Base-by-base conservation (phyloP, 2,329 filamentous ascomycete genomes). In the Penicillium brevicompactum region DNA sequence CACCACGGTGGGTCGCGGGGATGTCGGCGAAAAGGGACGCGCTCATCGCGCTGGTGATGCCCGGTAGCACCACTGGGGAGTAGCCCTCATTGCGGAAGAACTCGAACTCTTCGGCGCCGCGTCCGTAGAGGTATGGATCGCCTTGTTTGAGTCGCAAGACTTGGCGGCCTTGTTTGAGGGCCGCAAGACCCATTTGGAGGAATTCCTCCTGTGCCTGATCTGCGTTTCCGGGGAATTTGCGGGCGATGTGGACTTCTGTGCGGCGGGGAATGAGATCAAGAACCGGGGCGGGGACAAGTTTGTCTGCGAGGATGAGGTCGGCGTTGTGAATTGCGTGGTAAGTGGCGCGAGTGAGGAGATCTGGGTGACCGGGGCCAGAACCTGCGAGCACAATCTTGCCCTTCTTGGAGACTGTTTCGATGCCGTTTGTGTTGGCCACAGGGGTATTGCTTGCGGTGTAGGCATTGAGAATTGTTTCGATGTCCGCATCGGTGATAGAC, bases 211-310 rank as follows among this genome's bases (percentile, higher is more conserved):
- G 94, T 0, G 94, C 94, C 43, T 86, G 86, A 65, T 99, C 94
- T 40, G 94, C 94, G 74, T 99, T 97, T 21, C 94, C 94, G 1
- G 94, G 94, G 75, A 99, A 99, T 73, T 99, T 99, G 68, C 92
- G 89, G 4, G 94, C 93, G 65, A 99, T 99, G 66, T 91, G 87
- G 11, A 97, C 88, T 9, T 89, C 87, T 8, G 92, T 96, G 51
- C 93, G 86, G 34, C 94, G 90, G 1, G 94, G 94, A 53, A 97
- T 89, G 14, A 99, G 84, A 61, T 93, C 90, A 9, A 99, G 81
- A 2, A 99, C 91, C 7, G 89, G 86, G 0, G 90, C 82, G 0
- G 94, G 80, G n/a, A 84, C 81, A 24, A 84, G 80, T 45, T 82
- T 79, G 64, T 84, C 82, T 6, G 82, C 81, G 3, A 82, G 67